A percentile compares a stretch with the other conserved stretches of the same genome.
Conservation (phyloP, 148 eudicot genomes). For the Suaeda aralocaspica region DNA sequence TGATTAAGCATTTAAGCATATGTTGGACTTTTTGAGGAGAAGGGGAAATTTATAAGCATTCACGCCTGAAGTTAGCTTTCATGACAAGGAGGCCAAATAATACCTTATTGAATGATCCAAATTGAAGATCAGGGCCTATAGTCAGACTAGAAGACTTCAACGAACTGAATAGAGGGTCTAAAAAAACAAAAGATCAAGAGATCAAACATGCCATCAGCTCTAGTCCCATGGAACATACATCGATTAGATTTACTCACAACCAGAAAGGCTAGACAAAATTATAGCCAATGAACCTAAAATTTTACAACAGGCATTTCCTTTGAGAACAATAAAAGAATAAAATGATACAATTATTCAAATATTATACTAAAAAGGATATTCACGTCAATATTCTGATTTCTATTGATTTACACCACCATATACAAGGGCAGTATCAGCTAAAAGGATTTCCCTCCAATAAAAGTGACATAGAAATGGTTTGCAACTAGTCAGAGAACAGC, state of each 20-base stretch:
- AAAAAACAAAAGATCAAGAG: conserved; percentile 11
- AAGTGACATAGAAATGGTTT: background rate
- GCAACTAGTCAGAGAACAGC: background rate
- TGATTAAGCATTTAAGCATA: background rate
- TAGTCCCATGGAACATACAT: background rate
- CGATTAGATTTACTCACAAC: background rate
- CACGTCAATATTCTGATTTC: background rate
- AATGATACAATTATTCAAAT: background rate
- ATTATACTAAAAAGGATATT: background rate
- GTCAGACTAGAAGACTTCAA: conserved; percentile 44
- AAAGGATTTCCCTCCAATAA: background rate
- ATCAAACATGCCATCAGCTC: background rate
- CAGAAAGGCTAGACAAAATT: background rate
- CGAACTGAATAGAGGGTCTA: conserved; percentile 52
- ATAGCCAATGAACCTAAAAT: background rate
- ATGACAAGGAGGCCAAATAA: conserved; percentile 3
- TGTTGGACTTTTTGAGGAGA: background rate
- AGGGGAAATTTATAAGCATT: background rate
- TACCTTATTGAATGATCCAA: conserved; percentile 65
- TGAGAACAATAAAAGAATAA: background rate
- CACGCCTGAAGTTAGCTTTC: conserved; percentile 4
- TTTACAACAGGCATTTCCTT: no score
- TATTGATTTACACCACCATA: background rate
- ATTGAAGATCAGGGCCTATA: conserved; percentile 46
- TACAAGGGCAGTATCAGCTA: background rate